Conservation (phyloP, 306 rosid species). For the Castanea mollissima region DNA sequence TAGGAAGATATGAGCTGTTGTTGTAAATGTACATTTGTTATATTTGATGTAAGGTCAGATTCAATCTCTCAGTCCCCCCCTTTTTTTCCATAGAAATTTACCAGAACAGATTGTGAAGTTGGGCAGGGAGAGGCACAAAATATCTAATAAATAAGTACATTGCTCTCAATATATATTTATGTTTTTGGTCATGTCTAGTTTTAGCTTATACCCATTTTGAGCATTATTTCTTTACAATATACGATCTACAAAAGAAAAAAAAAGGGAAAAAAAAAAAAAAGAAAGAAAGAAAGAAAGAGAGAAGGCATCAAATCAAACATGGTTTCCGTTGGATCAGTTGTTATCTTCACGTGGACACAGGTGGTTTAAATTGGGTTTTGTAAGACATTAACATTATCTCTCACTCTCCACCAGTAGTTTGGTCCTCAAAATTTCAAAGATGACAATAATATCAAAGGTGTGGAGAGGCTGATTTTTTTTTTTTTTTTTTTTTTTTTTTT, state of each 20-base stretch:
- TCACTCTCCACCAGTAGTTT: constrained; percentile 1
- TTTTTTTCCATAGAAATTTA: constrained; percentile 30
- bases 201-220: no score
- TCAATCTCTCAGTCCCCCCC: background rate
- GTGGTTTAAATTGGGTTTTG: constrained; percentile 10
- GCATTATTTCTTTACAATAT: no score
- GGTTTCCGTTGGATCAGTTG: background rate
- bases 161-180: background rate
- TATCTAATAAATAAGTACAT: constrained; percentile 24
- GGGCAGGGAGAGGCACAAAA: constrained; percentile 3
- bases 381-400: background rate
- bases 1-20: constrained; percentile 47
- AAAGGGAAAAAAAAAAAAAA: no score
- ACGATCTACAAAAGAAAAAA: no score
- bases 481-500: no score
- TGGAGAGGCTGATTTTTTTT: constrained; percentile 11
- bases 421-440: background rate
- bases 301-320: no score
- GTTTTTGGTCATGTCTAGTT: background rate
- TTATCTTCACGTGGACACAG: background rate
- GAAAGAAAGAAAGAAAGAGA: accelerated
- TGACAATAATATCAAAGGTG: background rate
- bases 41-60: constrained; percentile 18
- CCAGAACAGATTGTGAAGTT: constrained; percentile 29
- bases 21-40: constrained; percentile 51